A percentile compares a stretch with the other conserved stretches of the same genome.
Conservation (phyloP, 2,329 filamentous ascomycete genomes). For the Lachnellula subtilissima region DNA sequence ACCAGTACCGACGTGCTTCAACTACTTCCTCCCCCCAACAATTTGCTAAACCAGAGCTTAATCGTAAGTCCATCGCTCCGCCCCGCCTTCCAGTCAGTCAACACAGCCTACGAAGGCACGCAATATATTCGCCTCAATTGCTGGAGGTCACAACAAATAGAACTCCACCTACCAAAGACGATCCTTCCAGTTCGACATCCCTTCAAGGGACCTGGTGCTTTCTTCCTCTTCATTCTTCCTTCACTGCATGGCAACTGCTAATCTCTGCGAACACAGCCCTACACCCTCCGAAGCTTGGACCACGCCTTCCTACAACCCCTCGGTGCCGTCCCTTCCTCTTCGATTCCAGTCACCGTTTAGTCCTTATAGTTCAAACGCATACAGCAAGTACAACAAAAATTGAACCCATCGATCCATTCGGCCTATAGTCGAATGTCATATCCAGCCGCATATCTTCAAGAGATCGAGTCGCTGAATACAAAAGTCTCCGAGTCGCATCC, state of each 20-base stretch:
- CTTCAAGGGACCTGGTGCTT: not conserved
- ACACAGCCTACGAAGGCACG: not conserved
- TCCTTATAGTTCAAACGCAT: not conserved
- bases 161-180: not conserved
- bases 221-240: not conserved
- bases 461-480: constrained; percentile 59
- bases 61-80: not conserved
- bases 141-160: not conserved
- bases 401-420: not conserved
- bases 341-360: not conserved
- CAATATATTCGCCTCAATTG: not conserved
- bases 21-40: not conserved
- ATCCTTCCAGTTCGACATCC: not conserved
- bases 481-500: constrained; percentile 55
- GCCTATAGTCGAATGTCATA: constrained; percentile 39
- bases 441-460: constrained; percentile 53
- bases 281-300: not conserved
- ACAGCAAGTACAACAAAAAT: not conserved
- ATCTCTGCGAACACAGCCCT: not conserved
- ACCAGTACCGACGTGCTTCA: not conserved
- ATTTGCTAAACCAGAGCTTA: not conserved
- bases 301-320: not conserved
- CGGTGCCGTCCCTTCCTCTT: not conserved
- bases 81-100: not conserved
- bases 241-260: not conserved